Evolutionary conservation across 2,329 filamentous ascomycete genomes (phyloP).

Genomic region (Pseudogymnoascus sp.): DNA sequence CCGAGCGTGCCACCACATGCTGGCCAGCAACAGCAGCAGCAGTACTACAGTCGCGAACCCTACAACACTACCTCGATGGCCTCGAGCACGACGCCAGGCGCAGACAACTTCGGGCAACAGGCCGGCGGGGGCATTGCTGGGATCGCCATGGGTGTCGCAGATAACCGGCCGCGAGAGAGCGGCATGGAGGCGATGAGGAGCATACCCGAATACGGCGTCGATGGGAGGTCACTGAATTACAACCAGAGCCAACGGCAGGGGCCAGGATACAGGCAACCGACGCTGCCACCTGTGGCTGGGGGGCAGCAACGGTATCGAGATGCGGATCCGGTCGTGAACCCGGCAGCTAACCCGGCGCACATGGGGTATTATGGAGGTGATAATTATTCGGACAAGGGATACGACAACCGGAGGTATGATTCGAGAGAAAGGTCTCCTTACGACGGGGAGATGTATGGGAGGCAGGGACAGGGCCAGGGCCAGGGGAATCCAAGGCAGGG

Average conservation of each 20-base stretch:
- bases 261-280: no score
- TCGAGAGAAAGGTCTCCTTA: background rate
- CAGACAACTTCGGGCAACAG: conserved; percentile 56
- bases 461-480: background rate
- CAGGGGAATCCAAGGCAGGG: background rate
- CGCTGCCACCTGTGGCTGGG: no score
- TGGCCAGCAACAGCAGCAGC: conserved; percentile 18
- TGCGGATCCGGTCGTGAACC: no score
- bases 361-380: no score
- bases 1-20: background rate
- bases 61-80: background rate
- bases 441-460: background rate
- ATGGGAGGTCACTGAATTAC: background rate
- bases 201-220: background rate
- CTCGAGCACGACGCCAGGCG: conserved; percentile 46
- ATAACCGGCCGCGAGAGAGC: conserved; percentile 54
- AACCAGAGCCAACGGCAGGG: background rate
- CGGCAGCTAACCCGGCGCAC: no score
- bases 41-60: conserved; percentile 25
- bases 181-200: conserved; percentile 52
- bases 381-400: background rate
- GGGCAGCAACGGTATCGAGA: background rate
- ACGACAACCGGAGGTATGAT: background rate
- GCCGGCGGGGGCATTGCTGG: conserved; percentile 59
- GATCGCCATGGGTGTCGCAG: conserved; percentile 57